Base-by-base conservation (phyloP, 352 stramenopile species). In the Phytophthora citrophthora region DNA sequence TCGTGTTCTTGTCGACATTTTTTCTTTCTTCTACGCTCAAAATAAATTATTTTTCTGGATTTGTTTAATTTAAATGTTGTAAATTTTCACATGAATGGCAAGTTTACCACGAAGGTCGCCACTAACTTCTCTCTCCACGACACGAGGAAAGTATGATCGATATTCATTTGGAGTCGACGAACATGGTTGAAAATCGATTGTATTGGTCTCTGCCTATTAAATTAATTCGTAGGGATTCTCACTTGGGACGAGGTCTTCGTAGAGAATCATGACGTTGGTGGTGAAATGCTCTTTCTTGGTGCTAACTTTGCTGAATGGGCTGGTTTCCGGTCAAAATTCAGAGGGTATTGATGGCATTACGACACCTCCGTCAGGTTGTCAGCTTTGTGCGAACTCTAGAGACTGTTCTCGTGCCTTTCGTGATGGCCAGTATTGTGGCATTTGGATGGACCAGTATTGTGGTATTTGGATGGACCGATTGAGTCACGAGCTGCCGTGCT, bases 401-500 rank as follows among this genome's bases (percentile, higher is more conserved):
- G 61, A 75, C 27, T 75, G 61, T 16, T 57, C 51, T 46, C 61
- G 24, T 27, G 61, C 67, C 12, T 75, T 71, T 70, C 61, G 55
- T 4, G 44, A 55, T 39, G 48, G 31, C 2, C 49, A 74, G 23
- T 68, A 61, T 38, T 71, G 61, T 20, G 67, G 55, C 1, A 41
- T 24, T 45, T 75, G 61, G 67, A 49, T 68, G 36, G 61, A 70
- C 5, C 54, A 74, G 23, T 68, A 61, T 38, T 71, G 61, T 20
- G 67, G 55, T 0, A 41, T 24, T 45, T 75, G 61, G 67, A 49
- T 68, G 36, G 61, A 70, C 16, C 38, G 54, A 13, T 48, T 46
- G 27, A 70, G 45, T 32, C 54, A 64, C 8, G 46, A 56, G 13
- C 23, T 68, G 38, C 56, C 50, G 15, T 74, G 67, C 38, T 74